These are phyloP conservation scores for Actinomucor elegans DNA, from an alignment of 371 early-diverging fungal genomes.

Conservation along the genomic window DNA sequence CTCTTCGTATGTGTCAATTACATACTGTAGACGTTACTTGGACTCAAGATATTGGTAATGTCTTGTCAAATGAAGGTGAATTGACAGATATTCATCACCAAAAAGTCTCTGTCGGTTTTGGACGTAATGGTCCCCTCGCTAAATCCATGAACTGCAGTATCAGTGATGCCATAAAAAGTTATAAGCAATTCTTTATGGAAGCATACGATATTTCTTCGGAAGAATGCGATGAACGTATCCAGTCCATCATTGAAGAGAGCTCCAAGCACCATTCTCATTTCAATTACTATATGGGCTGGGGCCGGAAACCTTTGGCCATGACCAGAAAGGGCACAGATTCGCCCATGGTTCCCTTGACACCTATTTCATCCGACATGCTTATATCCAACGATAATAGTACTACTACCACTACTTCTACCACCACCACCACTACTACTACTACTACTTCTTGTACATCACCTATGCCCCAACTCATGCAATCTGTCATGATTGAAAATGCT, in stretches of 20 bases:
- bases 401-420: not conserved
- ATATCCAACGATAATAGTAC: no score
- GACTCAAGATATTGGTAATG: conserved; percentile 20
- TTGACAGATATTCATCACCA: conserved; percentile 40
- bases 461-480: not conserved
- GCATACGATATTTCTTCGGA: conserved; percentile 2
- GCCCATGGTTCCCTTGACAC: not conserved
- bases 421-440: not conserved
- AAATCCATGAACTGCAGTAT: conserved; percentile 10
- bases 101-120: conserved; percentile 21
- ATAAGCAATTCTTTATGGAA: conserved; percentile 15
- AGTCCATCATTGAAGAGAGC: conserved; percentile 16
- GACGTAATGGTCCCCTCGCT: conserved; percentile 15
- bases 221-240: conserved; percentile 9
- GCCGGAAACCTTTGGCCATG: conserved; percentile 30
- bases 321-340: not conserved
- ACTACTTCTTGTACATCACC: not conserved
- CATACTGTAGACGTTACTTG: conserved; percentile 33
- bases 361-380: no score
- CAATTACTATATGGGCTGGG: conserved; percentile 39
- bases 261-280: conserved; percentile 19
- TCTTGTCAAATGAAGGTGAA: conserved; percentile 16
- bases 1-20: conserved; percentile 1
- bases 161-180: conserved; percentile 5
- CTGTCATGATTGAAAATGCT: conserved; percentile 1